These are phyloP conservation scores for Backusella morwellensis DNA, from an alignment of 192 early-diverging fungal genomes.

Conservation along the genomic window DNA sequence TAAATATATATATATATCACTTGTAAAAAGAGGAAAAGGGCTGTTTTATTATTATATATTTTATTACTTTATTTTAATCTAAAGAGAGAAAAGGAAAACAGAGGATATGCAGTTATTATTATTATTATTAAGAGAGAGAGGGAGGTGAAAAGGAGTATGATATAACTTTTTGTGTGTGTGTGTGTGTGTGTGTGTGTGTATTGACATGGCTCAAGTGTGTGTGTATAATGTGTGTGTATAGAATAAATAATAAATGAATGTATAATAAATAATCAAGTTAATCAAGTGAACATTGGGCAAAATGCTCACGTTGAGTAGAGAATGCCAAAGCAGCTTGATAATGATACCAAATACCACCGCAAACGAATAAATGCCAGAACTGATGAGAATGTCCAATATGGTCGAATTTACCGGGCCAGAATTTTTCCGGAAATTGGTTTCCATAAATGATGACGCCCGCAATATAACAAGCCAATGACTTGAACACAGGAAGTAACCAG, in stretches of 20 bases:
- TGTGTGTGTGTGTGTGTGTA: background rate
- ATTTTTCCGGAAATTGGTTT: conserved; percentile 57
- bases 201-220: background rate
- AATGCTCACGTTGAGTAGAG: background rate
- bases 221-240: background rate
- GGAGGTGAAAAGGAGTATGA: background rate
- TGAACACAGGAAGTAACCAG: conserved; percentile 50
- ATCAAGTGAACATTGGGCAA: background rate
- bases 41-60: background rate
- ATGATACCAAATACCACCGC: conserved; percentile 61
- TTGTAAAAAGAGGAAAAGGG: background rate
- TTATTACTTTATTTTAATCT: background rate
- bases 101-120: background rate
- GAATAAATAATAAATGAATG: background rate
- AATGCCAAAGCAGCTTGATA: conserved; percentile 47
- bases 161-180: background rate
- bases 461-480: conserved; percentile 52
- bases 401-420: conserved; percentile 60
- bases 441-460: conserved; percentile 57
- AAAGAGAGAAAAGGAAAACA: background rate
- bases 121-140: background rate
- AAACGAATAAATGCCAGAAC: conserved; percentile 61
- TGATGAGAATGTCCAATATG: conserved; percentile 64
- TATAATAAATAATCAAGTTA: background rate
- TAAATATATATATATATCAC: background rate